Evolutionary conservation across 768 basidiomycete genomes (phyloP), one percentile per base, ranked within the genome.

Genomic region (Gloeophyllum trabeum): DNA sequence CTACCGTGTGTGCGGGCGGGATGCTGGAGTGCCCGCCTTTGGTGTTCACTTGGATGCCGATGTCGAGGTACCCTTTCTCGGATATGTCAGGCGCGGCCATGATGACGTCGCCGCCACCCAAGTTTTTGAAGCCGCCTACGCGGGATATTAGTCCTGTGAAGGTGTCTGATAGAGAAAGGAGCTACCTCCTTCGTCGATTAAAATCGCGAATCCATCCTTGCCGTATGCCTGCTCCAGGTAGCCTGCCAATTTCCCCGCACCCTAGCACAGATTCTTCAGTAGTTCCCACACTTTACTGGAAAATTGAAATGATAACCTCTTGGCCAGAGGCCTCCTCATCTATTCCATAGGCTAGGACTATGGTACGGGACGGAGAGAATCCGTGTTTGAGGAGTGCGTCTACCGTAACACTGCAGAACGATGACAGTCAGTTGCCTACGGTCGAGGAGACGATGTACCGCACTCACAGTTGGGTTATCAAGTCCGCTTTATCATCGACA

Each of bases 181-280:
- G 64, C 52, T 57, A 79, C 87, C 75, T 24, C 92, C 91, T 66
- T 97, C 93, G 53, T 97, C 93, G 25, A 97, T 67, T 35, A 96
- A 58, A 54, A 94, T 67, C 0, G 84, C 76, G 54, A 89, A 77
- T 3, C 74, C 72, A 52, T 89, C 59, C 46, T 72, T 55, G 25
- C 90, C 91, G 54, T 86, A 93, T 13, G 64, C 68, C 3, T 67
- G 49, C 38, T 75, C 55, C 23, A 96, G 60, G 35, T 62, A 61
- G 7, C 61, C 52, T 0, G 66, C 64, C 30, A 84, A 62, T 3
- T 53, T 51, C 20, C 57, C 57, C 6, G 80, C 82, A 24, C 81
- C 81, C 76, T 83, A 46, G 26, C n/a, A n/a, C n/a, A n/a, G n/a
- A n/a, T n/a, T n/a, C n/a, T n/a, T n/a, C n/a, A n/a, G n/a, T n/a